Percentiles rank a stretch among this genome's conserved stretches.
Conservation (phyloP, 768 basidiomycete species). For the Agaricus sinodeliciosus region DNA sequence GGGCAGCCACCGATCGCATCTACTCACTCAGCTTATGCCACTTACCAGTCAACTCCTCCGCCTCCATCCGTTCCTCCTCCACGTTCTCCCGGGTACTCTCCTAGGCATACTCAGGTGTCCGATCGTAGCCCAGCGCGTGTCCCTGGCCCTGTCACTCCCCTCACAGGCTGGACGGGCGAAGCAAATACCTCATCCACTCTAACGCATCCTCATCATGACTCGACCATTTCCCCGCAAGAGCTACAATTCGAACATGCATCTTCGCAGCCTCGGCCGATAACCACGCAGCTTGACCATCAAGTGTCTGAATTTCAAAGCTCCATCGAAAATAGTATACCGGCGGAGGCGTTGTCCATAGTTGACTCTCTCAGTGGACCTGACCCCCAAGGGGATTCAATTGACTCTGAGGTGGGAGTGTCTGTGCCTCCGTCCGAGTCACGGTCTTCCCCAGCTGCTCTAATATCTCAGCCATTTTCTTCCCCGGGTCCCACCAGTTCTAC, state of each 20-base stretch:
- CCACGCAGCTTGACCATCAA: background rate
- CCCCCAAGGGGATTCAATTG: background rate
- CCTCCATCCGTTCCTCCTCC: constrained; percentile 2
- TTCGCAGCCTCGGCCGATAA: background rate
- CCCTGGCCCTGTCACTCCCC: background rate
- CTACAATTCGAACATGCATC: background rate
- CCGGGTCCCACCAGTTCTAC: background rate
- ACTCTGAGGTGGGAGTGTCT: background rate
- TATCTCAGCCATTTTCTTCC: background rate
- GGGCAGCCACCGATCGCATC: constrained; percentile 2
- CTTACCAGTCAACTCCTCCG: constrained; percentile 15
- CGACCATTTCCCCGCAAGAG: background rate
- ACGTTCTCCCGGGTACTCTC: background rate
- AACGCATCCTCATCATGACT: background rate
- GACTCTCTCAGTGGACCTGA: background rate
- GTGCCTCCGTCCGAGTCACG: background rate
- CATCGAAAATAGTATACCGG: background rate
- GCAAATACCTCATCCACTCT: background rate
- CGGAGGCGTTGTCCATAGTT: background rate
- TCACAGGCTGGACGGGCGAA: background rate
- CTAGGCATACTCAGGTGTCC: background rate
- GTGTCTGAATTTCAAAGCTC: background rate
- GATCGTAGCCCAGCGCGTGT: background rate
- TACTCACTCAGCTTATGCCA: constrained; percentile 14
- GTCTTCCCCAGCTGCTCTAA: background rate